Conservation (phyloP, 1,284 basidiomycete species). For the Irpex lacteus region DNA sequence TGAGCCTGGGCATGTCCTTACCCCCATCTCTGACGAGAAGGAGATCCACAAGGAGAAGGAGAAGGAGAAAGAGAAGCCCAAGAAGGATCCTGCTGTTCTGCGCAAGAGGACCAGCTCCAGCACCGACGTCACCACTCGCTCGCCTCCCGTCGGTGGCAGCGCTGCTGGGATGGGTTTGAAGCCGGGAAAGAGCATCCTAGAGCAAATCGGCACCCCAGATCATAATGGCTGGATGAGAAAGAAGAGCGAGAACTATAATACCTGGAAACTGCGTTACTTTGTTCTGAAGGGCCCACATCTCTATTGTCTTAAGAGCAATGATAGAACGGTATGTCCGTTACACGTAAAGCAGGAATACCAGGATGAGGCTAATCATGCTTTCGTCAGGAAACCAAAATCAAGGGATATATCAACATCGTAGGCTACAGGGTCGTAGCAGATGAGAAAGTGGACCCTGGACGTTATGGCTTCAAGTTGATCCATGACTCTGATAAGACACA, state of each 20-base stretch:
- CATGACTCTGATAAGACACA: constrained; percentile 89
- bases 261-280: constrained; percentile 92
- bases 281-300: constrained; percentile 92
- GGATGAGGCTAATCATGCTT: not conserved
- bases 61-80: constrained; percentile 20
- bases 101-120: constrained; percentile 53
- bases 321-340: constrained; percentile 52
- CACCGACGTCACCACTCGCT: constrained; percentile 15
- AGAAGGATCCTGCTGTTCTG: constrained; percentile 31
- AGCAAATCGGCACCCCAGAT: constrained; percentile 88
- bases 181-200: constrained; percentile 70
- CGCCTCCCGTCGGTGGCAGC: constrained; percentile 10
- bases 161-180: constrained; percentile 41
- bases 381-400: constrained; percentile 84
- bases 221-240: constrained; percentile 94
- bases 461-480: constrained; percentile 94
- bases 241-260: constrained; percentile 90
- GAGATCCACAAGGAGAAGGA: constrained; percentile 13
- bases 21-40: not conserved
- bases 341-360: not conserved
- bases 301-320: constrained; percentile 80
- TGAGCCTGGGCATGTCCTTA: not conserved
- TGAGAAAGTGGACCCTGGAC: constrained; percentile 88
- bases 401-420: constrained; percentile 90
- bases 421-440: constrained; percentile 95